A percentile compares a stretch with the other conserved stretches of the same genome.
phyloP scores from a whole-genome alignment of 2,329 filamentous ascomycete genomes.

The Trichoderma arundinaceum region DNA sequence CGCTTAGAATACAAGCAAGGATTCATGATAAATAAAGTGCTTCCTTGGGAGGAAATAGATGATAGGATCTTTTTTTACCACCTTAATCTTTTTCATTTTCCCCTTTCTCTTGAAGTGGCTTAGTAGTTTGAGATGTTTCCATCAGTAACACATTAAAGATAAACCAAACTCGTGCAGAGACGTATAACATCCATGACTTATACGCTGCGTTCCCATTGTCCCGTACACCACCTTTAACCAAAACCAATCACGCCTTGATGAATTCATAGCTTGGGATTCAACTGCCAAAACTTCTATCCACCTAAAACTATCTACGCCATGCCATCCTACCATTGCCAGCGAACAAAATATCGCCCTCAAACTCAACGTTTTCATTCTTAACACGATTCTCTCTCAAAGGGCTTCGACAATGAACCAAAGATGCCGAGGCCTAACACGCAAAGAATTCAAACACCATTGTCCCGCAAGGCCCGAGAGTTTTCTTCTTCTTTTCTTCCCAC shows the following conservation, averaged over 20 bases:
- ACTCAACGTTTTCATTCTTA: background rate
- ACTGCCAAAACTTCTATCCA: background rate
- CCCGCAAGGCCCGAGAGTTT: background rate
- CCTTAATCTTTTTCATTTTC: background rate
- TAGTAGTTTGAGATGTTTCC: too few relatives aligned
- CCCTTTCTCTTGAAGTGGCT: background rate
- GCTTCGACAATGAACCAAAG: background rate
- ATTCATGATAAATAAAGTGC: conserved; percentile 1
- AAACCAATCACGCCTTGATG: too few relatives aligned
- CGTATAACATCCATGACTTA: too few relatives aligned
- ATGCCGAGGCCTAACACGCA: background rate
- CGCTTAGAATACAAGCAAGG: conserved; percentile 16
- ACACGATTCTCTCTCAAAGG: background rate
- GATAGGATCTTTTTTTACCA: background rate
- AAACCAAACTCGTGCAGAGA: too few relatives aligned
- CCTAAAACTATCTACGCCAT: conserved; percentile 5
- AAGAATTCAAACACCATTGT: background rate
- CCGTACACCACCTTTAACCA: too few relatives aligned
- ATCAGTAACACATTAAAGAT: too few relatives aligned
- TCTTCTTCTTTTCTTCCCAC: background rate
- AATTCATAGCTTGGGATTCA: background rate
- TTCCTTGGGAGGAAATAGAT: conserved; percentile 8
- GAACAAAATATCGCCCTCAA: background rate
- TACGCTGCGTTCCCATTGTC: too few relatives aligned
- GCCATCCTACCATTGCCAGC: conserved; percentile 6